Evolutionary conservation across 2,329 filamentous ascomycete genomes (phyloP).

Genomic region (Talaromyces rugulosus): DNA sequence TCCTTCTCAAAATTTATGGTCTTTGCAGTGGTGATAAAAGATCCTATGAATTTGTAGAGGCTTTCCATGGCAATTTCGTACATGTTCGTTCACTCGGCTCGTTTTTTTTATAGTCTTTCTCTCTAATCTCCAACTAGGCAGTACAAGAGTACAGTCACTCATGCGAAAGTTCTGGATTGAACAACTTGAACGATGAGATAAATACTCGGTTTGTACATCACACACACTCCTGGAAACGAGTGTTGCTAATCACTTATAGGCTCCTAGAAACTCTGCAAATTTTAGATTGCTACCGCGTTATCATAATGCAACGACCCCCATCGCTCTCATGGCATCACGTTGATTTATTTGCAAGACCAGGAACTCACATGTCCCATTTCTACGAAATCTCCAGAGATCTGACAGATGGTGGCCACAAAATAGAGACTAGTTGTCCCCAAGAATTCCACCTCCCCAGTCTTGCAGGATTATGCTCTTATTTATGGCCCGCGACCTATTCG

Average conservation of each 20-base stretch:
- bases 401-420: not conserved
- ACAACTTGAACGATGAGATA: not conserved
- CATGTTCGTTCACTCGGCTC: not conserved
- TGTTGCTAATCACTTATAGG: not conserved
- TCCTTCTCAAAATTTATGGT: not conserved
- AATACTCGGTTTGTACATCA: not conserved
- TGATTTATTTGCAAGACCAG: not conserved
- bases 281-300: not conserved
- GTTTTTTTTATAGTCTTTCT: not conserved
- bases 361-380: not conserved
- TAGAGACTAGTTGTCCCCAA: not conserved
- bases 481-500: not conserved
- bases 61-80: not conserved
- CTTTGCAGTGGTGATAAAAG: not conserved
- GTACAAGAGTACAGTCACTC: not conserved
- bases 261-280: not conserved
- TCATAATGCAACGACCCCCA: not conserved
- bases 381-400: not conserved
- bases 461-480: not conserved
- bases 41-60: not conserved
- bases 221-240: not conserved
- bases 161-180: not conserved
- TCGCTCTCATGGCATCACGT: not conserved
- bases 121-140: not conserved
- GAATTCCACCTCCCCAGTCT: not conserved